Base-by-base conservation (phyloP, 306 rosid genomes). In the Prosopis cineraria region DNA sequence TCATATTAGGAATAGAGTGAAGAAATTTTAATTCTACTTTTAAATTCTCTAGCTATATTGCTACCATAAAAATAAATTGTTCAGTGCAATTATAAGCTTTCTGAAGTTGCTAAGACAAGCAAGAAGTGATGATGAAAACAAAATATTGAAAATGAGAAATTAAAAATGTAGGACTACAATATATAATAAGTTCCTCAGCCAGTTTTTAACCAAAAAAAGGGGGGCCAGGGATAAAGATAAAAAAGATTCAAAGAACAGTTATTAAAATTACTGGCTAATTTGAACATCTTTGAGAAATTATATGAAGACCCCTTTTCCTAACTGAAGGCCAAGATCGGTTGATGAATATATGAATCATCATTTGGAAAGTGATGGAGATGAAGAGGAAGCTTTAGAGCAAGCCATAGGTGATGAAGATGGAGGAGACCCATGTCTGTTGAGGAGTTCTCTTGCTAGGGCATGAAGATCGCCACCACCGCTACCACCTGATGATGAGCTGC, bases 391-490 rank as follows among this genome's bases (percentile, higher is more conserved):
- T 69, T 84, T 83, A 1, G 91, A 77, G 77, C 91, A 83, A 39
- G 85, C 80, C 43, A 84, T 55, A 0, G 81, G 80, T 63, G 82
- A 74, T 12, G 78, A 58, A 11, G 78, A 20, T 19, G 90, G 33
- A 22, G 79, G 73, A 48, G 93, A 71, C 17, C 87, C 88, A 36
- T 87, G 88, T 76, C 93, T 85, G 40, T 82, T 86, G 62, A 90
- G 84, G 55, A 92, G 86, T 39, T 90, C 97, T 10, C 88, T 84
- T 19, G 93, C 97, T 87, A 94, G 86, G 19, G 88, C 83, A 25
- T 94, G 95, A 76, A 92, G 93, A 69, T 94, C 96, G 2, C 29
- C 6, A 1, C 52, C 33, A 12, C 94, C 86, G 1, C 81, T 74
- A 29, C 89, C 85, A 0, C 62, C 68, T 1, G 81, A 19, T 33